Percentiles rank a stretch among this genome's conserved stretches.
phyloP scores from a whole-genome alignment of 1,284 basidiomycete genomes.

The Pseudozyma hubeiensis region DNA sequence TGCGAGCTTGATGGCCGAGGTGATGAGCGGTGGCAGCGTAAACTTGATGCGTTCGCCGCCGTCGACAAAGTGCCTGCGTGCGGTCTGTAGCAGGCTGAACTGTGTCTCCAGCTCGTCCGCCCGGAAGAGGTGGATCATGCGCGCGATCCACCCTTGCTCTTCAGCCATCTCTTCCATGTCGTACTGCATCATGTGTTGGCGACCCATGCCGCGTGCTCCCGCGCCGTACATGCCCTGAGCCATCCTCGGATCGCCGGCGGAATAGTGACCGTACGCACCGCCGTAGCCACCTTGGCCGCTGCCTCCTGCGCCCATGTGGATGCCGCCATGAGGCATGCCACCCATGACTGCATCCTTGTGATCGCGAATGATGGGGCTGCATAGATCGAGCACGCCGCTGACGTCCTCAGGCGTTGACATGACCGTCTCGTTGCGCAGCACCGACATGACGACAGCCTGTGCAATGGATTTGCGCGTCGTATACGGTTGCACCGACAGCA shows the following conservation, averaged over 20 bases:
- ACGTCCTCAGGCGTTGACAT: constrained; percentile 66
- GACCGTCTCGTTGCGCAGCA: constrained; percentile 64
- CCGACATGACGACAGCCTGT: constrained; percentile 63
- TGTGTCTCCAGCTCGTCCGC: constrained; percentile 63
- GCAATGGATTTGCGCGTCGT: constrained; percentile 64
- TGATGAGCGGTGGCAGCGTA: constrained; percentile 64
- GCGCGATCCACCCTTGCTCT: constrained; percentile 66
- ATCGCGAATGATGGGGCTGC: constrained; percentile 61
- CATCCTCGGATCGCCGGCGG: constrained; percentile 44
- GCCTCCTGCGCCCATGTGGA: constrained; percentile 37
- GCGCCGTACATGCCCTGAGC: constrained; percentile 44
- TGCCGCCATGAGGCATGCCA: constrained; percentile 33
- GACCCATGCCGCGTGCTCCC: constrained; percentile 37
- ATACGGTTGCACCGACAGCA: constrained; percentile 61
- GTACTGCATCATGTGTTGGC: constrained; percentile 54
- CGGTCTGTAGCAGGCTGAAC: constrained; percentile 63
- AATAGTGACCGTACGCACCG: constrained; percentile 38
- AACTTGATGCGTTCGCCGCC: constrained; percentile 65
- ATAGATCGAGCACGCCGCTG: constrained; percentile 64
- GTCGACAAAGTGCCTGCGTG: constrained; percentile 62
- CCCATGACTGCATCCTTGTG: constrained; percentile 58
- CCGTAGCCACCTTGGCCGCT: constrained; percentile 28
- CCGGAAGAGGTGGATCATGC: constrained; percentile 66
- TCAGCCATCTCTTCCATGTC: constrained; percentile 66
- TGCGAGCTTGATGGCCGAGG: constrained; percentile 62